These are phyloP conservation scores for Artemisia annua DNA, from an alignment of 129 eudicot genomes.

Conservation along the genomic window DNA sequence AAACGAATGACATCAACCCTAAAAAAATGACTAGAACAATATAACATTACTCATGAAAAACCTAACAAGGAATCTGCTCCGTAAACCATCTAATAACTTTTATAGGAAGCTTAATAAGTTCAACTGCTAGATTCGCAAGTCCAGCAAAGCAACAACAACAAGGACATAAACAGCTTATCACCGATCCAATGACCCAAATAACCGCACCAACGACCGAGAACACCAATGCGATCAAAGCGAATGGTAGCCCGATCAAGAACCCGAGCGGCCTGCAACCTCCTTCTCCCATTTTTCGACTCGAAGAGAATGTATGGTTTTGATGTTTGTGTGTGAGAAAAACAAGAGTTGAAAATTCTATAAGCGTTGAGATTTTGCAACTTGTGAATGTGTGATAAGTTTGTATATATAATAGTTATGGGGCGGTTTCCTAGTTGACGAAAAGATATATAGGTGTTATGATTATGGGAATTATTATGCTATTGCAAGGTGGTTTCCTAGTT, in stretches of 20 bases:
- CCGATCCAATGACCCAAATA: constrained; percentile 65
- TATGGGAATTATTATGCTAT: too few species aligned
- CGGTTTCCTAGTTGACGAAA: constrained; percentile 25
- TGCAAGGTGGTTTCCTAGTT: too few species aligned
- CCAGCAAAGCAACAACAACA: constrained; percentile 71
- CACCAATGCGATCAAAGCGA: constrained; percentile 55
- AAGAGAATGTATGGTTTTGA: neutral
- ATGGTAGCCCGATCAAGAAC: constrained; percentile 62
- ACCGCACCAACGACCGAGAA: constrained; percentile 58
- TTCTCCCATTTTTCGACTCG: constrained; percentile 31
- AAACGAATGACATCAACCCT: too few species aligned
- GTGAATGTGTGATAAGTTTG: constrained; percentile 7
- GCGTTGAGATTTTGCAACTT: neutral
- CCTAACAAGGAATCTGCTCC: constrained; percentile 58
- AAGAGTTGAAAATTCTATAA: constrained; percentile 7
- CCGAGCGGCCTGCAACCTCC: constrained; percentile 70
- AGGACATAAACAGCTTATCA: constrained; percentile 63
- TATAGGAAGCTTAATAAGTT: constrained; percentile 57
- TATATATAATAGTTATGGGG: neutral
- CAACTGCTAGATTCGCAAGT: constrained; percentile 49
- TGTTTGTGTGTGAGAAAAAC: neutral
- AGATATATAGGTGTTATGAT: too few species aligned
- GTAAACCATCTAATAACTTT: constrained; percentile 58
- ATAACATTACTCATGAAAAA: neutral
- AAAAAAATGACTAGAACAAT: neutral